phyloP scores from a whole-genome alignment of 2,329 filamentous ascomycete genomes.

The Trichoderma aggressivum region DNA sequence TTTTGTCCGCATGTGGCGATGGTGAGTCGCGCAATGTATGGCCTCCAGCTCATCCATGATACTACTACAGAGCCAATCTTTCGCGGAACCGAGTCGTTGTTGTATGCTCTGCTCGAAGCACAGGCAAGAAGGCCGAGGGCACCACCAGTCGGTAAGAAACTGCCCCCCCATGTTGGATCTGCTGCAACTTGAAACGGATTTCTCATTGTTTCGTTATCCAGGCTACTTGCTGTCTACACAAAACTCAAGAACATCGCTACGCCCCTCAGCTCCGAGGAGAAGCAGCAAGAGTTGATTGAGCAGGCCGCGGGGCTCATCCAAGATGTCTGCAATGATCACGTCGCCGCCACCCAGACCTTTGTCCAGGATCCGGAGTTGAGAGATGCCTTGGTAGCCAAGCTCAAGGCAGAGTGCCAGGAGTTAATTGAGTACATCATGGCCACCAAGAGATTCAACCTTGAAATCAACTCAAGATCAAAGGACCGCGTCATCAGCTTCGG shows the following conservation, averaged over 20 bases:
- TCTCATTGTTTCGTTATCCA: conserved; percentile 26
- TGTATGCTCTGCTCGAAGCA: conserved; percentile 93
- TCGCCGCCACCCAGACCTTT: conserved; percentile 64
- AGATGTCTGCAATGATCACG: conserved; percentile 79
- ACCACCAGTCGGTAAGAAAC: conserved; percentile 84
- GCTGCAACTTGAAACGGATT: not conserved
- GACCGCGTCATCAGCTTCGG: conserved; percentile 91
- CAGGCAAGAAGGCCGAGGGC: conserved; percentile 88
- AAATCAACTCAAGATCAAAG: conserved; percentile 74
- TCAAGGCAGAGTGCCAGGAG: conserved; percentile 75
- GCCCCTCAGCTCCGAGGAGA: conserved; percentile 50
- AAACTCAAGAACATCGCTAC: conserved; percentile 54
- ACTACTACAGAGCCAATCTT: conserved; percentile 44
- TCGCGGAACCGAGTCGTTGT: conserved; percentile 75
- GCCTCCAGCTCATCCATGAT: not conserved
- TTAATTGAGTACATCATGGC: conserved; percentile 70
- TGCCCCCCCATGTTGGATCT: conserved; percentile 15
- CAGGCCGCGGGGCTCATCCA: conserved; percentile 73
- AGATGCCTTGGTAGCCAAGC: conserved; percentile 58
- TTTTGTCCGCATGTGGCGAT: not conserved
- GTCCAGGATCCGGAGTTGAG: conserved; percentile 56
- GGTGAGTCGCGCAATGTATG: not conserved
- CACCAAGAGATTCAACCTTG: conserved; percentile 63
- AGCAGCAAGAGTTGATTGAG: conserved; percentile 52
- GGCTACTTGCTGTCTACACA: conserved; percentile 58